Evolutionary conservation across 2,329 filamentous ascomycete species (phyloP), one percentile per base, ranked within the genome.

Genomic region (Periconia sp.): DNA sequence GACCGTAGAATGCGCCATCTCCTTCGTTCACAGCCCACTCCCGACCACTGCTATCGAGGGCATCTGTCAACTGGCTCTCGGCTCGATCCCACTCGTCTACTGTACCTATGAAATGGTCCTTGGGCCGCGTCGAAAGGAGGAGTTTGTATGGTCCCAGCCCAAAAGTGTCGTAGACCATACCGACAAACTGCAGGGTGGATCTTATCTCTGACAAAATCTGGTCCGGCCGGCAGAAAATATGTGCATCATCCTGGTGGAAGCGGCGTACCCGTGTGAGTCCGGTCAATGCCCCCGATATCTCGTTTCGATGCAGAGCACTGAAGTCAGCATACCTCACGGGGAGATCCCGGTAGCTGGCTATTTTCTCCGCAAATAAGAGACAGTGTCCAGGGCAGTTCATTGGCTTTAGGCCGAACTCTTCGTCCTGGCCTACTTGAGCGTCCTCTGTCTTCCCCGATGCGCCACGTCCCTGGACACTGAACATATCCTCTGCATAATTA

Each of bases 371-470:
- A 70, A 95, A 96, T 57, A 96, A 83, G 58, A 96, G 79, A 70
- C 91, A 95, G 73, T 96, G 91, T 2, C 91, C 91, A 0, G 91
- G 91, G 69, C 91, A 96, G 70, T 96, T 96, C 91, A 96, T 96
- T 14, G 91, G 91, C 74, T 96, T 96, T 62, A 96, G 77, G 17
- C 90, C 90, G 73, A 90, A 95, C 57, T 90, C 88, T 59, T 87
- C 85, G 57, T 89, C 85, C 56, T 86, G 83, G 18, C 78, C 80
- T 8, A 72, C 58, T 55, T 84, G 79, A 2, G 71, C 72, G 6
- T 74, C 74, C 33, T 76, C 66, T n/a, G 58, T 68, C 44, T 76
- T 68, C 3, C 76, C 77, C 19, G 69, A 76, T 33, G 77, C 75
- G n/a, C 78, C 79, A 15, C 81, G 78, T 1, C 80, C 81, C 19